Evolutionary conservation across 805 yeast species (phyloP).

Genomic region (Lachancea kluyveri): DNA sequence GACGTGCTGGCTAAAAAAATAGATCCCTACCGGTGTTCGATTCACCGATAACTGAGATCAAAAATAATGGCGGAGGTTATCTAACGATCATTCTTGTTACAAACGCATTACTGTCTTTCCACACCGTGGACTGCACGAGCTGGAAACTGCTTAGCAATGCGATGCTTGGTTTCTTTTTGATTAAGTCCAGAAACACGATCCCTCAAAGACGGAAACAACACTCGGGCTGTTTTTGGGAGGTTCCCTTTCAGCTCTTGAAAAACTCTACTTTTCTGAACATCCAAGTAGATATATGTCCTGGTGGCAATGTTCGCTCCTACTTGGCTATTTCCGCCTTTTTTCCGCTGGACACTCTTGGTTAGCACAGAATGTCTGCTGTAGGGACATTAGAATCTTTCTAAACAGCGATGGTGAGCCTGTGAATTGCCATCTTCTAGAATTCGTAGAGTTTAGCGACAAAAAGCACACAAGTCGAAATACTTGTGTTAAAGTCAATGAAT

Average conservation of each 20-base stretch:
- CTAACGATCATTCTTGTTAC: conserved; percentile 1
- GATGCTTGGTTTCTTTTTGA: background rate
- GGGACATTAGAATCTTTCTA: conserved; percentile 1
- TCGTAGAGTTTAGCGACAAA: conserved; percentile 10
- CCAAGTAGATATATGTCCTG: conserved; percentile 3
- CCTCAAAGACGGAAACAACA: background rate
- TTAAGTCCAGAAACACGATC: background rate
- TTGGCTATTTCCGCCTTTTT: conserved; percentile 4
- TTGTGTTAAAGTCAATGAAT: background rate
- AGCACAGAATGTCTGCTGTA: background rate
- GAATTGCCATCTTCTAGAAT: conserved; percentile 8
- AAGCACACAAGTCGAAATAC: conserved; percentile 6
- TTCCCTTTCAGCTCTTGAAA: conserved; percentile 1
- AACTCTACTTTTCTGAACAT: conserved; percentile 2
- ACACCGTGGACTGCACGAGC: background rate
- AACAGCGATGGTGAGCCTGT: background rate
- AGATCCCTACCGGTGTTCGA: conserved; percentile 2
- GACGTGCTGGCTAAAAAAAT: background rate
- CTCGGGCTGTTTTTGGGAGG: conserved; percentile 1
- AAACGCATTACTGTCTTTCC: background rate
- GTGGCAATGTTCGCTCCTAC: conserved; percentile 4
- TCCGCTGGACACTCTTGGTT: conserved; percentile 1
- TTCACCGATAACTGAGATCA: background rate
- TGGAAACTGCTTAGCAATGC: too few species aligned
- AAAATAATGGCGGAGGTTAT: conserved; percentile 1